Conservation (phyloP, 495 filamentous ascomycete genomes). For the Melanomma pulvis-pyrius region DNA sequence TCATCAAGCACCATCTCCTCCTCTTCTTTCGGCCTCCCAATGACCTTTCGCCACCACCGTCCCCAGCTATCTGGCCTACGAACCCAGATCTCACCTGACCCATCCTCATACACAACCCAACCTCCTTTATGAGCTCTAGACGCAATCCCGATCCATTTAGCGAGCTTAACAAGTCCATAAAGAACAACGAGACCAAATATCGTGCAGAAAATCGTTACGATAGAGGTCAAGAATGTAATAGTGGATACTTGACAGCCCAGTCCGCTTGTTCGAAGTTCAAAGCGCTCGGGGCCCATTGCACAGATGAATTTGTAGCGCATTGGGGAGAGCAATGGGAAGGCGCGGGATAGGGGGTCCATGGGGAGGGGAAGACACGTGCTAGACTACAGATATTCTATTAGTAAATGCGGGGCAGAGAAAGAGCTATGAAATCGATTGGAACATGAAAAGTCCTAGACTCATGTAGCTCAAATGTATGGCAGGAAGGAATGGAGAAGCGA, state of each 20-base stretch:
- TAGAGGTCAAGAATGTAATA: slow-evolving; percentile 51
- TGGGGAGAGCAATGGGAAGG: slow-evolving; percentile 52
- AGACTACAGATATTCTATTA: slow-evolving; percentile 44
- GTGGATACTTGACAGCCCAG: slow-evolving; percentile 58
- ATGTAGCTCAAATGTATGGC: neutral
- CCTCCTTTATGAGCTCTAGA: slow-evolving; percentile 38
- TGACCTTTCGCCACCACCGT: slow-evolving; percentile 41
- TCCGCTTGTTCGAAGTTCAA: slow-evolving; percentile 55
- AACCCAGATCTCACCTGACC: slow-evolving; percentile 19
- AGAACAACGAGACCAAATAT: slow-evolving; percentile 42
- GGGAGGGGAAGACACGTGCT: slow-evolving; percentile 56
- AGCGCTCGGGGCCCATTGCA: slow-evolving; percentile 54
- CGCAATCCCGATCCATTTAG: slow-evolving; percentile 35
- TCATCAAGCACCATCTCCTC: slow-evolving; percentile 21
- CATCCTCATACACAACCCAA: slow-evolving; percentile 18
- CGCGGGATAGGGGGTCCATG: slow-evolving; percentile 36
- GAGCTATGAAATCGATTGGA: neutral
- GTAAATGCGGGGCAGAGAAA: neutral
- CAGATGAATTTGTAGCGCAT: slow-evolving; percentile 52
- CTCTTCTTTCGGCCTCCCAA: slow-evolving; percentile 42
- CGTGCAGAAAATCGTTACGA: slow-evolving; percentile 48
- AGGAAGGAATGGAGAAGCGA: neutral
- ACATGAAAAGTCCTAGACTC: neutral
- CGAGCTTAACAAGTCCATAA: slow-evolving; percentile 40
- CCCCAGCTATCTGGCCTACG: slow-evolving; percentile 30